Conservation (phyloP, 371 early-diverging fungal species). For the Capillidium rhysosporum region DNA sequence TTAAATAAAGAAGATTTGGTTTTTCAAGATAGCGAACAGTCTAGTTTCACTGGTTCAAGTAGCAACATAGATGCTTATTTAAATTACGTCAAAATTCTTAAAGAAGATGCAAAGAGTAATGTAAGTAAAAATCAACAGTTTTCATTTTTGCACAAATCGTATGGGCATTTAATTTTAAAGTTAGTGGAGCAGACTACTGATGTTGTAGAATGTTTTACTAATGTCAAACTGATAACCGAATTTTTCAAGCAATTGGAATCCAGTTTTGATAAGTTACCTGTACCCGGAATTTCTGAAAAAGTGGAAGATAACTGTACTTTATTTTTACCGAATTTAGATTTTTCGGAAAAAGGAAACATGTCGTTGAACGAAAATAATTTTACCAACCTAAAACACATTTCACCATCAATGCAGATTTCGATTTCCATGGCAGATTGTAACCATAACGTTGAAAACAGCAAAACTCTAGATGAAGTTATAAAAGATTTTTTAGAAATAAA, state of each 20-base stretch:
- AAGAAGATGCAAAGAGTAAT: too few relatives aligned
- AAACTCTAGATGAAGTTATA: too few relatives aligned
- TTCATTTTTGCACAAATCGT: not conserved
- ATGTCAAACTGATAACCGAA: too few relatives aligned
- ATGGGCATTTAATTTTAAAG: not conserved
- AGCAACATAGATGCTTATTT: not conserved
- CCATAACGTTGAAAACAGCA: constrained; percentile 16
- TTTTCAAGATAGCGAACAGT: not conserved
- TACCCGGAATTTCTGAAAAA: too few relatives aligned
- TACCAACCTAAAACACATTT: constrained; percentile 41
- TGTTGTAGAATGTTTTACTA: too few relatives aligned
- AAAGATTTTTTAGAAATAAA: too few relatives aligned
- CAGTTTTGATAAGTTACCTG: too few relatives aligned
- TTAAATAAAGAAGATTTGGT: not conserved
- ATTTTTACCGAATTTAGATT: not conserved
- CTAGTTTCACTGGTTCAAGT: not conserved
- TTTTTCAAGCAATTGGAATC: too few relatives aligned
- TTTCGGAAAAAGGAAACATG: not conserved
- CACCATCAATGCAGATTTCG: constrained; percentile 41
- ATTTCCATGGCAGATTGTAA: constrained; percentile 54
- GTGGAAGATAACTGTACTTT: too few relatives aligned
- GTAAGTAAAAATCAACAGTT: too few relatives aligned
- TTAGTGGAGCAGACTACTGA: too few relatives aligned
- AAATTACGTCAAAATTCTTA: too few relatives aligned
- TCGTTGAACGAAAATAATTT: constrained; percentile 39